phyloP scores from a whole-genome alignment of 305 asterid genomes.

The Fraxinus greggii region DNA sequence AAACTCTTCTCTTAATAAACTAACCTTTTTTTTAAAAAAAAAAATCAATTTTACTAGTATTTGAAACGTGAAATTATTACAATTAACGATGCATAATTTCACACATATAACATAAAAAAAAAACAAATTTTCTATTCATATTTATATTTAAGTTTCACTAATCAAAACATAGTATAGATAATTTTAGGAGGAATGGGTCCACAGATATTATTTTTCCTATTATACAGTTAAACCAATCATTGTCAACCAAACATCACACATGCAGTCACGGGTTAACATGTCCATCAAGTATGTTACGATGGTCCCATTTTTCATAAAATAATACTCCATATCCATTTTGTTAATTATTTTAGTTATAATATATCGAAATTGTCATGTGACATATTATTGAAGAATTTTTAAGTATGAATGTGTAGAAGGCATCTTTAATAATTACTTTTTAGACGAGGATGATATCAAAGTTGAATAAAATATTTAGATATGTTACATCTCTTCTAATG shows the following conservation, averaged over 20 bases:
- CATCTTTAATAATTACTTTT: not conserved
- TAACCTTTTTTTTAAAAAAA: too few relatives aligned
- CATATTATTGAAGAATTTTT: not conserved
- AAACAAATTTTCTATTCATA: not conserved
- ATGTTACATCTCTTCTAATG: not conserved
- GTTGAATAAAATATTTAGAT: not conserved
- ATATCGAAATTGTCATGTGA: not conserved
- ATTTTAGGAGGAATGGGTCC: not conserved
- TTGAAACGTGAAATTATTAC: not conserved
- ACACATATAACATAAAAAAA: not conserved
- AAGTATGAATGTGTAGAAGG: not conserved
- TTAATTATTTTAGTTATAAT: not conserved
- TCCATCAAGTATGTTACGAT: not conserved
- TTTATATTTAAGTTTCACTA: not conserved
- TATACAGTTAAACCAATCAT: not conserved
- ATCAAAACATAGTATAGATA: not conserved
- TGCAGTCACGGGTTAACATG: not conserved
- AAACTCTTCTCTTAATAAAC: not conserved
- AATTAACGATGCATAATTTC: not conserved
- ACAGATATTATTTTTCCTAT: not conserved
- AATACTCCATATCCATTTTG: not conserved
- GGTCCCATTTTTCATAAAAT: not conserved
- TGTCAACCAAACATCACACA: not conserved
- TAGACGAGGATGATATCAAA: not conserved
- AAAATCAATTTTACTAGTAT: not conserved